A percentile compares a stretch with the other conserved stretches of the same genome.
Evolutionary conservation across 75 land plant species (phyloP).

Genomic region (Larix kaempferi): DNA sequence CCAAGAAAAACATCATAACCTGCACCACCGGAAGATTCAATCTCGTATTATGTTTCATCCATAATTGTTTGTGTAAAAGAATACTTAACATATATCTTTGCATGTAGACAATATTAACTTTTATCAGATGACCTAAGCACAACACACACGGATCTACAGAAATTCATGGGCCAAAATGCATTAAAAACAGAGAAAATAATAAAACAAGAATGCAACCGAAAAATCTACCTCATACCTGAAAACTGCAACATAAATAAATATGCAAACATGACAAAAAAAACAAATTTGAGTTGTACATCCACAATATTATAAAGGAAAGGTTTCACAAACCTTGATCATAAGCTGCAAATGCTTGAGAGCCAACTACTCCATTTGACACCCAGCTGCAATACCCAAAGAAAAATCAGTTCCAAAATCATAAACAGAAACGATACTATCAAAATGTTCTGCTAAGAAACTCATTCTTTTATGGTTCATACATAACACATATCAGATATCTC

Average conservation of each 20-base stretch:
- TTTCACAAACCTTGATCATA: constrained; percentile 83
- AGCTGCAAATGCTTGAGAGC: constrained; percentile 99
- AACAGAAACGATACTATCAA: not conserved
- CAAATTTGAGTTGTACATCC: not conserved
- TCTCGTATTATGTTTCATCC: not conserved
- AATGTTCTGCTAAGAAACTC: not conserved
- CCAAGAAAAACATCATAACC: constrained; percentile 99
- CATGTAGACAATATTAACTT: not conserved
- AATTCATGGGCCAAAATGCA: not conserved
- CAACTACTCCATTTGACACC: constrained; percentile 99
- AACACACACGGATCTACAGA: not conserved
- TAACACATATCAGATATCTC: not conserved
- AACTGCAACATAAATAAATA: not conserved
- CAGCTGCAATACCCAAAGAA: constrained; percentile 50
- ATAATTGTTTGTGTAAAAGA: constrained; percentile 1
- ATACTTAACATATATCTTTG: not conserved
- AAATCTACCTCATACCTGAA: not conserved
- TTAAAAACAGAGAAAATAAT: not conserved
- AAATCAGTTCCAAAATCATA: not conserved
- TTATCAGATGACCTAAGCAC: not conserved
- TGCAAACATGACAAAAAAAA: not conserved
- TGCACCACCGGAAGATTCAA: constrained; percentile 25
- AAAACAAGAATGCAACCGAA: not conserved
- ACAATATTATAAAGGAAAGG: not conserved
- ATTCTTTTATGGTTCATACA: not conserved